Evolutionary conservation across 2,329 filamentous ascomycete genomes (phyloP).

Genomic region (Talaromyces sp.): DNA sequence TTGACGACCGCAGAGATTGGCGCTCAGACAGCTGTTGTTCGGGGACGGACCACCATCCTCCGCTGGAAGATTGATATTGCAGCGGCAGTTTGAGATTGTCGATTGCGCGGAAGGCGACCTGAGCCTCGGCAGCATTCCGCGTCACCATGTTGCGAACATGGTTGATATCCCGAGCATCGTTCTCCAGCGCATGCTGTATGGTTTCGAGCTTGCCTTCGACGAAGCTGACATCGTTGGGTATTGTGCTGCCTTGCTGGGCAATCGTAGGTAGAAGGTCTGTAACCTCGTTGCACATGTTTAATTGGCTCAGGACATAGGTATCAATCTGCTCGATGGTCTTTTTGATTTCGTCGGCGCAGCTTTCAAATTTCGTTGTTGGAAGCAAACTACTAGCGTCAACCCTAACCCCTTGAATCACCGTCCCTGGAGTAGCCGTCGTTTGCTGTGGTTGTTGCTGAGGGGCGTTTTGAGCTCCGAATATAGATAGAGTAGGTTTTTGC

Average conservation of each 20-base stretch:
- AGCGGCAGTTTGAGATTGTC: slow-evolving; percentile 67
- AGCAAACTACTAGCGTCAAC: slow-evolving; percentile 74
- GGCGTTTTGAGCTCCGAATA: slow-evolving; percentile 31
- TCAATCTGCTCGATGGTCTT: slow-evolving; percentile 73
- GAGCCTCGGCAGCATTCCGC: slow-evolving; percentile 63
- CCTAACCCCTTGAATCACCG: slow-evolving; percentile 61
- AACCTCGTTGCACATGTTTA: slow-evolving; percentile 65
- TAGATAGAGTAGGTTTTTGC: slow-evolving; percentile 41
- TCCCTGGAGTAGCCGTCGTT: slow-evolving; percentile 25
- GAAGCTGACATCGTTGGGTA: slow-evolving; percentile 61
- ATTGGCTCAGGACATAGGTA: slow-evolving; percentile 71
- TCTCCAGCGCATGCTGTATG: slow-evolving; percentile 57
- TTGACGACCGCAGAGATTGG: slow-evolving; percentile 32
- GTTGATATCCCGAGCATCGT: slow-evolving; percentile 57
- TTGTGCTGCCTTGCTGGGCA: slow-evolving; percentile 56
- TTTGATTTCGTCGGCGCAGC: slow-evolving; percentile 77
- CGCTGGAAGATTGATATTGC: slow-evolving; percentile 51
- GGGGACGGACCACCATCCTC: slow-evolving; percentile 35
- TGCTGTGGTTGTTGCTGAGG: slow-evolving; percentile 25
- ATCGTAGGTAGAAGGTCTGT: slow-evolving; percentile 64
- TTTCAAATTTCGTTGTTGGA: slow-evolving; percentile 85
- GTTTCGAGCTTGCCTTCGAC: slow-evolving; percentile 57
- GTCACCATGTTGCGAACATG: slow-evolving; percentile 52
- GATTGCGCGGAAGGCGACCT: slow-evolving; percentile 65
- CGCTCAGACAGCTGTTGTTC: slow-evolving; percentile 35